phyloP scores from a whole-genome alignment of 805 yeast species.

The Yarrowia bubula region DNA sequence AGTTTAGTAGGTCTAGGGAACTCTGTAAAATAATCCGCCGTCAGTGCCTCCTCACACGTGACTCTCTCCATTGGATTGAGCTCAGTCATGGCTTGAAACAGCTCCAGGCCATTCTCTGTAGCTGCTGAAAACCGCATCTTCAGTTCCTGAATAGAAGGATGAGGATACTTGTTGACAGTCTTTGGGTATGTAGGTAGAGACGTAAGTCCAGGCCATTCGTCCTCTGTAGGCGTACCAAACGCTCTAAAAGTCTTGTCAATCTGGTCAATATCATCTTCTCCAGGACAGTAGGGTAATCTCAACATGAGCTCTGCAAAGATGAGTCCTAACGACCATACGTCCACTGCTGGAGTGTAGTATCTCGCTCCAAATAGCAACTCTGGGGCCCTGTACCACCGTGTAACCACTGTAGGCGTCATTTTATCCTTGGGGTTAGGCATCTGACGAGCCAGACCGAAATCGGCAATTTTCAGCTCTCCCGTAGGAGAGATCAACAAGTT shows the following conservation, averaged over 20 bases:
- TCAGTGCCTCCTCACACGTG: conserved; percentile 60
- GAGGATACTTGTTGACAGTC: conserved; percentile 66
- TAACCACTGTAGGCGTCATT: conserved; percentile 90
- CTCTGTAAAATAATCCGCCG: conserved; percentile 68
- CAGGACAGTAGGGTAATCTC: conserved; percentile 92
- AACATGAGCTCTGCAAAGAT: conserved; percentile 96
- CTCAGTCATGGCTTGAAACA: conserved; percentile 67
- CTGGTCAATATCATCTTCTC: conserved; percentile 86
- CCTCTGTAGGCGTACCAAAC: conserved; percentile 92
- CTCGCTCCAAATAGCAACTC: conserved; percentile 85
- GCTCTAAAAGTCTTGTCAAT: conserved; percentile 92
- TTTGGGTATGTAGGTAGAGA: conserved; percentile 68
- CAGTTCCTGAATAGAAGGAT: conserved; percentile 76
- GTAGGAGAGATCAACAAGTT: conserved; percentile 81
- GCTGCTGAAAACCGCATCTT: conserved; percentile 87
- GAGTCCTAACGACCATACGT: conserved; percentile 94
- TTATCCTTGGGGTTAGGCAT: conserved; percentile 62
- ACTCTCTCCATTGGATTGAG: conserved; percentile 78
- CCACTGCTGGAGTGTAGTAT: conserved; percentile 86
- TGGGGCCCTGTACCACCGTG: conserved; percentile 98
- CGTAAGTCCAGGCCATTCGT: conserved; percentile 86
- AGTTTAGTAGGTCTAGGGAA: conserved; percentile 72
- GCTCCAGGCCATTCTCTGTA: conserved; percentile 74
- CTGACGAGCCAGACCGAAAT: conserved; percentile 92
- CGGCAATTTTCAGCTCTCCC: conserved; percentile 90